Percentiles rank a stretch among this genome's conserved stretches.
Evolutionary conservation across 768 basidiomycete species (phyloP).

Genomic region (Pisolithus microcarpus): DNA sequence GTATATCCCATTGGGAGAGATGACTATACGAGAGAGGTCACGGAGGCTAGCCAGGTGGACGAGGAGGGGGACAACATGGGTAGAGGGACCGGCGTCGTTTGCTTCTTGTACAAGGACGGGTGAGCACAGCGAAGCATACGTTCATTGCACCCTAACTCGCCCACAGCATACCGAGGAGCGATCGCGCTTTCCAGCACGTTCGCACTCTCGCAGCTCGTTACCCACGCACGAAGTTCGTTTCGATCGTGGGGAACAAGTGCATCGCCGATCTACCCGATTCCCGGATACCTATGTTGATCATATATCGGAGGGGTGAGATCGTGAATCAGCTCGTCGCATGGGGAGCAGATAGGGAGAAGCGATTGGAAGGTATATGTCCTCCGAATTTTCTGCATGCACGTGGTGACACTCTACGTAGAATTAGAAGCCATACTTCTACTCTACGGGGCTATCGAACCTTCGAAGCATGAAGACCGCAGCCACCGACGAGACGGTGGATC

Average conservation of each 20-base stretch:
- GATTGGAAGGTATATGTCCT: slow-evolving; percentile 56
- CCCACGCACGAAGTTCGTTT: slow-evolving; percentile 91
- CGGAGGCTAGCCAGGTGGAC: slow-evolving; percentile 75
- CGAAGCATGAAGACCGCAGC: slow-evolving; percentile 32
- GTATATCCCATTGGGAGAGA: slow-evolving; percentile 87
- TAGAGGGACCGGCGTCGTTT: slow-evolving; percentile 86
- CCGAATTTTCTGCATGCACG: slow-evolving; percentile 1
- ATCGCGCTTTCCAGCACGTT: slow-evolving; percentile 66
- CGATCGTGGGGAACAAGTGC: slow-evolving; percentile 90
- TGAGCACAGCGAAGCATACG: slow-evolving; percentile 33
- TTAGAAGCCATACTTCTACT: slow-evolving; percentile 65
- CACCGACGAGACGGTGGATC: slow-evolving; percentile 33
- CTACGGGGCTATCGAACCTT: slow-evolving; percentile 56
- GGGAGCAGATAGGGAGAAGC: slow-evolving; percentile 73
- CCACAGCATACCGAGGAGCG: slow-evolving; percentile 69
- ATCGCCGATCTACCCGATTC: slow-evolving; percentile 93
- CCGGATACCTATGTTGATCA: slow-evolving; percentile 83
- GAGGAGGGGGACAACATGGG: slow-evolving; percentile 59
- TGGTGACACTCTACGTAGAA: slow-evolving; percentile 34
- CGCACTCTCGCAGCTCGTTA: slow-evolving; percentile 69
- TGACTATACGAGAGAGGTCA: slow-evolving; percentile 92
- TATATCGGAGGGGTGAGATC: slow-evolving; percentile 91
- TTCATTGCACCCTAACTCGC: neutral
- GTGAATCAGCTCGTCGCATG: slow-evolving; percentile 78
- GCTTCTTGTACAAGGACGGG: slow-evolving; percentile 94